Evolutionary conservation across 1,284 basidiomycete species (phyloP).

Genomic region (Rhizoctonia solani): DNA sequence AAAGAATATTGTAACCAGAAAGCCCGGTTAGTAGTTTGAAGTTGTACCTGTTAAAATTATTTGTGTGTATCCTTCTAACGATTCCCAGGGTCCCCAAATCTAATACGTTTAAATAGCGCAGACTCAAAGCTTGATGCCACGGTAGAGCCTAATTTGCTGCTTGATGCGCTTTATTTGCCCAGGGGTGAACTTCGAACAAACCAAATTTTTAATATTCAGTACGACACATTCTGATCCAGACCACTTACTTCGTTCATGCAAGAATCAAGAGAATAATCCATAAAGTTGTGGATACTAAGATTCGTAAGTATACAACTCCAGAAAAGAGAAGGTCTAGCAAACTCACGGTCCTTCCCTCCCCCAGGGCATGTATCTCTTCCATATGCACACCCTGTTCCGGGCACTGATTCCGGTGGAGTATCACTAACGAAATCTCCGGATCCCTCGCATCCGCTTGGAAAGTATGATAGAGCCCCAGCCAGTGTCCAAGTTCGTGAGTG

Average conservation of each 20-base stretch:
- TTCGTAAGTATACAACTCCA: not conserved
- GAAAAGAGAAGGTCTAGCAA: not conserved
- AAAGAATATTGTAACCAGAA: too few species aligned
- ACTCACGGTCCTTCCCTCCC: constrained; percentile 27
- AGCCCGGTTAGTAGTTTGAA: too few species aligned
- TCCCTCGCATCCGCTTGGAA: constrained; percentile 11
- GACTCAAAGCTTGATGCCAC: constrained; percentile 1
- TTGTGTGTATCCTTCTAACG: too few species aligned
- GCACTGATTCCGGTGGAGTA: constrained; percentile 6
- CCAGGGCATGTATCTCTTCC: constrained; percentile 18
- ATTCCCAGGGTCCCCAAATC: too few species aligned
- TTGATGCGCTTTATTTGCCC: constrained; percentile 21
- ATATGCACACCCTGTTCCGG: constrained; percentile 4
- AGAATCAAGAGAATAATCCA: constrained; percentile 18
- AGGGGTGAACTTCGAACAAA: not conserved
- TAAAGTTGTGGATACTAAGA: constrained; percentile 24
- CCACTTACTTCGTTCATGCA: constrained; percentile 12
- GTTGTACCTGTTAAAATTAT: too few species aligned
- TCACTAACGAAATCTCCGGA: constrained; percentile 15
- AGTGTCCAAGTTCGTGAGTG: constrained; percentile 20
- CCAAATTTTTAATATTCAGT: not conserved
- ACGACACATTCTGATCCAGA: not conserved
- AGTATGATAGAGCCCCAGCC: too few species aligned
- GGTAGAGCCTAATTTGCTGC: constrained; percentile 19
- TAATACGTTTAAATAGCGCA: too few species aligned